Conservation (phyloP, 2,329 filamentous ascomycete genomes). For the Myriosclerotinia duriaeana region DNA sequence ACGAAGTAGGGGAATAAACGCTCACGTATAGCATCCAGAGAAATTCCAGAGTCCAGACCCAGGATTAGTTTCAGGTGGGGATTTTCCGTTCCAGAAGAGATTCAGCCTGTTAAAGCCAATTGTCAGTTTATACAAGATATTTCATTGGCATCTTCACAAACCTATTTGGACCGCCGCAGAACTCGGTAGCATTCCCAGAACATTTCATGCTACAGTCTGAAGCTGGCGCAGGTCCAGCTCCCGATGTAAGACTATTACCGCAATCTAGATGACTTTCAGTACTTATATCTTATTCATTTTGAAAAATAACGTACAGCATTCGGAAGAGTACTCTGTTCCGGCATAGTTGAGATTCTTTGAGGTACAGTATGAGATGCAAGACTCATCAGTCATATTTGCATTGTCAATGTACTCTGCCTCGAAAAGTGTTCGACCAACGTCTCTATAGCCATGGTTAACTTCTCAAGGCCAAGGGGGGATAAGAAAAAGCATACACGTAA, state of each 20-base stretch:
- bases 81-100: conserved; percentile 36
- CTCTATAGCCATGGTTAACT: conserved; percentile 25
- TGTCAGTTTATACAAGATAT: no score
- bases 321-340: conserved; percentile 35
- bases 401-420: conserved; percentile 28
- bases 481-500: conserved; percentile 28
- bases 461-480: not conserved
- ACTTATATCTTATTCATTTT: conserved; percentile 12
- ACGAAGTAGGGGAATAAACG: not conserved
- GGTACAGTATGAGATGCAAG: conserved; percentile 36
- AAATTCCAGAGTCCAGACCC: conserved; percentile 28
- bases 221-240: conserved; percentile 24
- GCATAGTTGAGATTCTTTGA: conserved; percentile 33
- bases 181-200: conserved; percentile 38
- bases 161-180: conserved; percentile 40
- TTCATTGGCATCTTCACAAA: no score
- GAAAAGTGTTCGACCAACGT: conserved; percentile 31
- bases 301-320: conserved; percentile 35
- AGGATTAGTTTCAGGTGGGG: conserved; percentile 31
- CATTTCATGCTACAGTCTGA: conserved; percentile 36
- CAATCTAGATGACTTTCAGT: conserved; percentile 30
- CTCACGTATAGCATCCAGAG: conserved; percentile 36
- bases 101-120: conserved; percentile 29
- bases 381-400: conserved; percentile 34
- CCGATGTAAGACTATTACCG: conserved; percentile 29